Conservation (phyloP, 257 asterid species). For the Lycium barbarum region DNA sequence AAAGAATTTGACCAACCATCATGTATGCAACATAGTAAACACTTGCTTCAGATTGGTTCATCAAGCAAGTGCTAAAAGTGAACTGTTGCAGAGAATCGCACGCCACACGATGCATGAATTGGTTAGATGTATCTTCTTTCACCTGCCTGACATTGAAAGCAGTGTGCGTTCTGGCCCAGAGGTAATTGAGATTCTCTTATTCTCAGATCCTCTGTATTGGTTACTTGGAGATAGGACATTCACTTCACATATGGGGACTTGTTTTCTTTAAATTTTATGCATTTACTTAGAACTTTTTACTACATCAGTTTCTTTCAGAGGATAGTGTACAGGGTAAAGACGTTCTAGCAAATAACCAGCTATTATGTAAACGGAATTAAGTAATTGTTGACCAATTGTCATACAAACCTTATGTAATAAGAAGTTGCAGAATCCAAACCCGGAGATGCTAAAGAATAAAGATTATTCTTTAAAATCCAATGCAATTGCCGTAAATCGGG, state of each 20-base stretch:
- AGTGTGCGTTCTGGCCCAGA: conserved; percentile 44
- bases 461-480: conserved; percentile 2
- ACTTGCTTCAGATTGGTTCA: conserved; percentile 91
- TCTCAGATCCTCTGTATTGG: not conserved
- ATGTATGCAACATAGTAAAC: conserved; percentile 88
- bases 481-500: not conserved
- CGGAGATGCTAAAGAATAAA: conserved; percentile 9
- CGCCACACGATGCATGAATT: conserved; percentile 97
- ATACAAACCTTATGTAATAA: not conserved
- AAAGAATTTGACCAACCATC: conserved; percentile 72
- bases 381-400: not conserved
- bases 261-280: not conserved
- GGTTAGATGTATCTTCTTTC: conserved; percentile 80
- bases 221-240: not conserved
- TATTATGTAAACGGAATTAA: not conserved
- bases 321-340: not conserved
- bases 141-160: conserved; percentile 64
- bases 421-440: not conserved
- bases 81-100: conserved; percentile 81
- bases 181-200: conserved; percentile 46
- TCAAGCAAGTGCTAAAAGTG: conserved; percentile 94
- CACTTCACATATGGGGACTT: not conserved
- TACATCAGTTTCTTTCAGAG: not conserved
- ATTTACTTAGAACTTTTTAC: not conserved
- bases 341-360: conserved; percentile 5